Evolutionary conservation across 1,284 basidiomycete genomes (phyloP), one percentile per base, ranked within the genome.

Genomic region (Apiotrichum akiyoshidainum): DNA sequence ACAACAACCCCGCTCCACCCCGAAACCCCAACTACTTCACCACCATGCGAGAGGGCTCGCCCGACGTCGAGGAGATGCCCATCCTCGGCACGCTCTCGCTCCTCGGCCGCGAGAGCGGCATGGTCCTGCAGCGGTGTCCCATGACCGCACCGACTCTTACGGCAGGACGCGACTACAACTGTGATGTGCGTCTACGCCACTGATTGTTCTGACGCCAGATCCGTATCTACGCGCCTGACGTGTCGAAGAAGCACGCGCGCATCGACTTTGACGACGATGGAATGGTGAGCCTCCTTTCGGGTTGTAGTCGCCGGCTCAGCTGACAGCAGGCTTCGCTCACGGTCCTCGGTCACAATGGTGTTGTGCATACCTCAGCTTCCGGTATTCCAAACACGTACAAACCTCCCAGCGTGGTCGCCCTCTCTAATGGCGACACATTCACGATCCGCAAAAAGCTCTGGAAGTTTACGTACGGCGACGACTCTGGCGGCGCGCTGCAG

Each of bases 231-330:
- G 71, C 68, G 21, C 64, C 67, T 4, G 75, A 77, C 49, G 72
- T 78, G 11, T 77, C 76, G 5, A 72, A 74, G 42, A 58, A 73
- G 2, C 77, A 78, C 51, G 71, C 68, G 44, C 71, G 73, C 58
- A 71, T 78, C 58, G 42, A 58, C n/a, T 72, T 77, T 39, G 73
- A 78, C 56, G 40, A 66, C n/a, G 55, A 67, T 9, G 68, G 66
- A 13, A 52, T 65, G 35, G 75, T 76, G 50, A 67, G 74, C 54
- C 31, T n/a, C 37, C 9, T 16, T 16, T 11, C 16, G 34, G 10
- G 22, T 16, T 13, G n/a, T n/a, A n/a, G n/a, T n/a, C n/a, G n/a
- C n/a, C n/a, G n/a, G n/a, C 33, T 22, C 19, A 5, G n/a, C 49
- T 58, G 40, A 48, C 54, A 37, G 14, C 54, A 75, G 73, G 75